Conservation (phyloP, 148 eudicot species). For the Silene conica region DNA sequence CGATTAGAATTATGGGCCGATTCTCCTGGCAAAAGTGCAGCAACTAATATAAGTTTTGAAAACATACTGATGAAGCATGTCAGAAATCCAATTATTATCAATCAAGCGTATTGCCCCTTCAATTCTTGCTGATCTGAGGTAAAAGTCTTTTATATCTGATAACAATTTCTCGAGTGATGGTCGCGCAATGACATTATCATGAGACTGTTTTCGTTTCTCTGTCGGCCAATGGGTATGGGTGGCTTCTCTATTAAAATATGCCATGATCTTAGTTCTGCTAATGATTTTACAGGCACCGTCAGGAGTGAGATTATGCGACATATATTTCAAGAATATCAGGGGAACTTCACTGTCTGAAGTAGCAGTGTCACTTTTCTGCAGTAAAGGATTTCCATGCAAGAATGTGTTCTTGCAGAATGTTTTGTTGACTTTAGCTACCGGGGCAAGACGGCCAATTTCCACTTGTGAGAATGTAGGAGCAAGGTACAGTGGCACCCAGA, state of each 20-base stretch:
- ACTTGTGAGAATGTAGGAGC: too few relatives aligned
- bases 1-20: slow-evolving; percentile 58
- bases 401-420: too few relatives aligned
- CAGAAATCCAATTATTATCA: slow-evolving; percentile 47
- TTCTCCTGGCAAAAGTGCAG: slow-evolving; percentile 38
- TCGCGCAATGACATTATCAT: neutral
- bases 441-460: too few relatives aligned
- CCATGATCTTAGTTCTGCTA: neutral
- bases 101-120: slow-evolving; percentile 47
- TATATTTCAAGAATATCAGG: slow-evolving; percentile 43
- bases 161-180: too few relatives aligned
- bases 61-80: slow-evolving; percentile 51
- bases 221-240: too few relatives aligned
- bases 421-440: too few relatives aligned
- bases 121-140: slow-evolving; percentile 43
- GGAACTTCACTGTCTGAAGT: slow-evolving; percentile 45
- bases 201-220: too few relatives aligned
- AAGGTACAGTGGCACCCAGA: too few relatives aligned
- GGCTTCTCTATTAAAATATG: too few relatives aligned
- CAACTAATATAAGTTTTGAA: slow-evolving; percentile 44
- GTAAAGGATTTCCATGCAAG: too few relatives aligned
- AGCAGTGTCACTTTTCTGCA: slow-evolving; percentile 42
- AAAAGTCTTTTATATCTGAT: neutral
- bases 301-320: slow-evolving; percentile 42
- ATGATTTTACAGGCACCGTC: slow-evolving; percentile 42